Evolutionary conservation across 176 grass and related monocot species (phyloP), one percentile per base, ranked within the genome.

Genomic region (Carex scoparia): DNA sequence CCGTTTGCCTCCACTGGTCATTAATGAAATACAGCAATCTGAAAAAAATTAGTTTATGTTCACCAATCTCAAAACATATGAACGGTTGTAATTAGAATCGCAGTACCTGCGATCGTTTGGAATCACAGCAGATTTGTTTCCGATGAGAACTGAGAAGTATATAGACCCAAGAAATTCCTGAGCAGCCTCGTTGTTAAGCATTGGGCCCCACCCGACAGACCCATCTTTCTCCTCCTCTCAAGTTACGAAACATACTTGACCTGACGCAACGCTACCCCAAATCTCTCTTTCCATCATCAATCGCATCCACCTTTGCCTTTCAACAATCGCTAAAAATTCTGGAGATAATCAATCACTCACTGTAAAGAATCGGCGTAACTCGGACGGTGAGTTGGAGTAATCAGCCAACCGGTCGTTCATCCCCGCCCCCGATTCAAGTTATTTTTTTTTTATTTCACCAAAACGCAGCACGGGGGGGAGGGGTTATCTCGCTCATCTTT

Each of bases 181-280:
- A 23, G 57, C 60, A 48, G 40, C 62, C 33, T 65, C 30, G n/a
- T 10, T 62, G 35, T 61, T 1, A 78, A 48, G 4, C 55, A 37
- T 51, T 28, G 37, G 58, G 60, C 11, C 38, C 61, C 79, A 64
- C 61, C 42, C 6, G 58, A 64, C 61, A 82, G 38, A 44, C 33
- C 11, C 33, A 65, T 66, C 80, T 60, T 60, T 18, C 79, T 82
- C 59, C 42, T 65, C 56, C 7, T 44, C 37, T 62, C 66, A 32
- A 65, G n/a, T 82, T 65, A 48, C 60, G 58, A 64, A 16, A 82
- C 44, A 48, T 48, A 66, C 23, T 9, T 81, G 40, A 78, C 32
- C 53, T 68, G 65, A 68, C 31, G 31, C 71, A 53, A 54, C 71
- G 31, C 71, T 75, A 75, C 71, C 71, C 71, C 71, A 54, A 75